These are phyloP conservation scores for Fusarium cicatricum DNA, from an alignment of 2,329 filamentous ascomycete species.

Conservation along the genomic window DNA sequence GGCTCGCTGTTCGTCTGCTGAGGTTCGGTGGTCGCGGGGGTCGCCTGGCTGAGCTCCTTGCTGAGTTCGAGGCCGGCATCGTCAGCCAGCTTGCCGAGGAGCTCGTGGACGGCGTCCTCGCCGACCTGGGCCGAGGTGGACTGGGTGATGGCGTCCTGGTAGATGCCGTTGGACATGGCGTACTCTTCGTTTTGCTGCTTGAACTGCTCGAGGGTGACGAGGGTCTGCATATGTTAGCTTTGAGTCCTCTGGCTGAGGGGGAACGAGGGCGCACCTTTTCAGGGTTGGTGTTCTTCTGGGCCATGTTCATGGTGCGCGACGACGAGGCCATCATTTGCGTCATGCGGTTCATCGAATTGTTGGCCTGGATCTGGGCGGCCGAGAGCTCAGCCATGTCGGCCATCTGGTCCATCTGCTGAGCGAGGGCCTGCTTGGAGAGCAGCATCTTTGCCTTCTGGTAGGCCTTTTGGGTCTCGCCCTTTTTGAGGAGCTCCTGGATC, in stretches of 20 bases:
- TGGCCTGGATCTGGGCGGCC: slow-evolving; percentile 69
- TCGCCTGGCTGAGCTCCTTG: slow-evolving; percentile 72
- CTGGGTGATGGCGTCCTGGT: slow-evolving; percentile 84
- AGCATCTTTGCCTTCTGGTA: slow-evolving; percentile 71
- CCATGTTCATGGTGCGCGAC: slow-evolving; percentile 64
- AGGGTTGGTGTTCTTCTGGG: slow-evolving; percentile 66
- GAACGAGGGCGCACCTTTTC: slow-evolving; percentile 55
- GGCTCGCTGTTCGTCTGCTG: slow-evolving; percentile 66
- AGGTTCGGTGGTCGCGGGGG: slow-evolving; percentile 66
- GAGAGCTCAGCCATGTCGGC: slow-evolving; percentile 70
- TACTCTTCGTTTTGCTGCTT: slow-evolving; percentile 70
- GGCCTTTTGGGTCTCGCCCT: slow-evolving; percentile 69
- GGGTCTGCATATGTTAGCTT: slow-evolving; percentile 52
- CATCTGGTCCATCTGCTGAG: slow-evolving; percentile 70
- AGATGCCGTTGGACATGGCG: slow-evolving; percentile 74
- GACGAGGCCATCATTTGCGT: slow-evolving; percentile 70
- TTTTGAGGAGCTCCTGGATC: slow-evolving; percentile 69
- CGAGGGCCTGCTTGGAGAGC: slow-evolving; percentile 67
- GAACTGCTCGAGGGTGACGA: slow-evolving; percentile 68
- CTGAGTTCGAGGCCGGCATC: slow-evolving; percentile 86
- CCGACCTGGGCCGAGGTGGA: slow-evolving; percentile 77
- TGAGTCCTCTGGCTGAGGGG: neutral
- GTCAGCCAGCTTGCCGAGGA: slow-evolving; percentile 86
- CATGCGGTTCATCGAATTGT: slow-evolving; percentile 72
- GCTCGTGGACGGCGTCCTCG: slow-evolving; percentile 85